These are phyloP conservation scores for Mycena alexandri DNA, from an alignment of 768 basidiomycete species.

Conservation along the genomic window DNA sequence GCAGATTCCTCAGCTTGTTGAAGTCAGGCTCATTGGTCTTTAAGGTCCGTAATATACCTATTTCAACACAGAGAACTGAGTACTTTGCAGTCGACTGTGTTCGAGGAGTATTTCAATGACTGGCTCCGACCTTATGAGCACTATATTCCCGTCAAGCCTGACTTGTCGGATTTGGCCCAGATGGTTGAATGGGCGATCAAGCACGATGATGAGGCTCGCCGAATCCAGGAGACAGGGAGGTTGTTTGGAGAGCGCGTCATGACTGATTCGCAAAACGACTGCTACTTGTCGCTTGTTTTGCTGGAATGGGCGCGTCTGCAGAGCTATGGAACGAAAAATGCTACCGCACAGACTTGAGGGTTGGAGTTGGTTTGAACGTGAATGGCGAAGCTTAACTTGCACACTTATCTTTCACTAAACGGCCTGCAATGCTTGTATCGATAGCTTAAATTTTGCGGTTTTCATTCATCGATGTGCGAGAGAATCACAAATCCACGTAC, in stretches of 20 bases:
- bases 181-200: constrained; percentile 28
- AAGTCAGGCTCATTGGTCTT: constrained; percentile 38
- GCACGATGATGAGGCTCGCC: constrained; percentile 31
- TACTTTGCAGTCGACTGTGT: constrained; percentile 26
- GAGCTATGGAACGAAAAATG: neutral
- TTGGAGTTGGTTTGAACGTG: neutral
- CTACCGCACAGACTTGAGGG: too few relatives aligned
- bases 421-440: too few relatives aligned
- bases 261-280: constrained; percentile 33
- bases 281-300: constrained; percentile 26
- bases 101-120: constrained; percentile 34
- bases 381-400: too few relatives aligned
- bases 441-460: too few relatives aligned
- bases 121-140: constrained; percentile 32
- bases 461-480: too few relatives aligned
- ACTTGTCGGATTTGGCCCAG: constrained; percentile 25
- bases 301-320: constrained; percentile 34
- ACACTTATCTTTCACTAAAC: too few relatives aligned
- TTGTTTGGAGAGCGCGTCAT: constrained; percentile 30
- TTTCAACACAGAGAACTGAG: neutral
- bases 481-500: too few relatives aligned
- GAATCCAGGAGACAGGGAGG: constrained; percentile 32
- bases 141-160: constrained; percentile 24
- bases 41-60: constrained; percentile 23
- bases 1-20: constrained; percentile 32